Base-by-base conservation (phyloP, 1,284 basidiomycete species). In the Puccinia horiana region DNA sequence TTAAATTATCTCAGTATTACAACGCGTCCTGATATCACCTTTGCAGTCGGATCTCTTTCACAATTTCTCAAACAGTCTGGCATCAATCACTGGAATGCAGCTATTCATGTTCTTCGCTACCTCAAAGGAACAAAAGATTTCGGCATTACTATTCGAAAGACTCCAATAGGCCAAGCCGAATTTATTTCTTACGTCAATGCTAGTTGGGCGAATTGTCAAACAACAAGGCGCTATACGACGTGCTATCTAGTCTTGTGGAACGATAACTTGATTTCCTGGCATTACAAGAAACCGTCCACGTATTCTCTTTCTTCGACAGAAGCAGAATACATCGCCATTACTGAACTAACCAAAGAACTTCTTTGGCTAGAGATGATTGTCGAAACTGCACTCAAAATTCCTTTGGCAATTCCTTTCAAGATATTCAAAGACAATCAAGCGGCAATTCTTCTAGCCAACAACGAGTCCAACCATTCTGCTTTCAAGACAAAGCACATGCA, bases 1-100 rank as follows among this genome's bases (percentile, higher is more conserved):
- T n/a, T 76, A 1, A 76, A 76, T n/a, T 76, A 76, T 61, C 23
- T 76, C 3, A 58, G 54, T 42, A 35, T 44, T 12, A 49, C 44
- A 14, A 74, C 72, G 2, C 3, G 72, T 3, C 72, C 72, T 16
- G 72, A 74, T 29, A 61, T 76, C 56, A 44, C 74, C 74, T 76
- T 40, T 44, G 20, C 74, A 4, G 56, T 58, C 26, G 37, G 74
- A 14, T 63, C n/a, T 58, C 23, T 76, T 14, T 56, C 74, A n/a
- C 74, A 40, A 47, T 73, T 49, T 49, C 32, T 52, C 11, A 52
- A 52, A 4, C 11, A 52, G 4, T 18, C 49, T 20, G 12, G n/a
- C 32, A 56, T 61, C 32, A 42, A 35, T 61, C 37, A 58, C 54
- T 12, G 56, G 54, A 52, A 52, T 35, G 29, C 47, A n/a, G 26